Evolutionary conservation across 1,139 yeast genomes (phyloP).

Genomic region (Waltiozyma sp.): DNA sequence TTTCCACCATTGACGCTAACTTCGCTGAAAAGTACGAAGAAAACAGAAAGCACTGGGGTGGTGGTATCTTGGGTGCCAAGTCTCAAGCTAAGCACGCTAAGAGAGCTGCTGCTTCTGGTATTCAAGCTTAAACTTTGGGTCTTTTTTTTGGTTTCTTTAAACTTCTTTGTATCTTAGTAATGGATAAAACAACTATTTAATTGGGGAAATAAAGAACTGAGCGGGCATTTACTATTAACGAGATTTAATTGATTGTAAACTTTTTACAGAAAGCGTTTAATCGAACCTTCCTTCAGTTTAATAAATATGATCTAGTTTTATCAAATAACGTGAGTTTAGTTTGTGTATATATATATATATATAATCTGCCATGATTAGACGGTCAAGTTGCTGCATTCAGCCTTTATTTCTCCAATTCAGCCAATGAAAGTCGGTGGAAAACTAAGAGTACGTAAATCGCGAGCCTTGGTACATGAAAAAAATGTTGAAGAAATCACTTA

Average conservation of each 20-base stretch:
- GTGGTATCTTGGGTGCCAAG: conserved; percentile 95
- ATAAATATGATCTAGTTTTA: too few species aligned
- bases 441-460: background rate
- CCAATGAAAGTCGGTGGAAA: background rate
- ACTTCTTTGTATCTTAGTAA: background rate
- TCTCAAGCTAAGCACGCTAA: conserved; percentile 65
- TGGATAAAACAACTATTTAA: background rate
- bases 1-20: conserved; percentile 89
- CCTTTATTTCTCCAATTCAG: background rate
- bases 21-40: conserved; percentile 89
- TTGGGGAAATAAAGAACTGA: background rate
- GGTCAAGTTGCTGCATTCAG: background rate
- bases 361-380: background rate
- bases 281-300: too few species aligned
- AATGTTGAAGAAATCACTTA: background rate
- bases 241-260: too few species aligned
- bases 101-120: conserved; percentile 32
- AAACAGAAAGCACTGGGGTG: conserved; percentile 98
- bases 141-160: background rate
- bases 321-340: background rate
- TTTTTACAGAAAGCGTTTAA: too few species aligned
- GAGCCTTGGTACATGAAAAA: background rate
- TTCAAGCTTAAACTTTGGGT: conserved; percentile 2
- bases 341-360: too few species aligned
- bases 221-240: too few species aligned